Base-by-base conservation (phyloP, 306 rosid genomes). In the Cucumis sativus region DNA sequence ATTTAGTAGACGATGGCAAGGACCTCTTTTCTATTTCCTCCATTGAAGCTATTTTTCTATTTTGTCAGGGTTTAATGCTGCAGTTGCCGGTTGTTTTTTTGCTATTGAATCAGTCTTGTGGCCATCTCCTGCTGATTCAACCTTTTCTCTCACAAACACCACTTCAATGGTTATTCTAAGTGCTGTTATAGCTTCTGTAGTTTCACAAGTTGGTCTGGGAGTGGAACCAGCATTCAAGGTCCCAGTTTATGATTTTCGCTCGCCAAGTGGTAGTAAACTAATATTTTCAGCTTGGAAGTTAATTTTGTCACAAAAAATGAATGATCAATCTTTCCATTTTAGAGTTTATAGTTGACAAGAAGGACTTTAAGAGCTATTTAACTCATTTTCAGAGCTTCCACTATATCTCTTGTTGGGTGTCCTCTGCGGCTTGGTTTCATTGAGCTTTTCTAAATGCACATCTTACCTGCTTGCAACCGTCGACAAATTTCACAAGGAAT, bases 91-190 rank as follows among this genome's bases (percentile, higher is more conserved):
- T 73, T 95, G 97, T 85, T 95, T 90, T 79, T 92, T 95, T 4
- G 92, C 98, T 5, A 88, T 92, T 13, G 97, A 92, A 83, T 89
- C 91, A 10, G 95, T 94, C 65, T 83, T 92, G 79, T 94, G 98
- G 98, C 96, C 98, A 25, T 89, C 97, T 54, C 82, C 91, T 69
- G 41, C 85, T 3, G 84, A 92, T 80, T 87, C 89, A 28, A 88
- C 95, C 13, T 63, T 84, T 59, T 86, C 91, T 5, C 95, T 92
- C 64, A 83, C 91, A 79, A 90, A 92, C 84, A 86, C 91, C 68
- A 95, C 97, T 83, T 95, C 98, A 62, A 90, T 87, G 88, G 98
- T 95, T 55, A 95, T 95, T 81, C 92, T 92, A 23, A 92, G 97
- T 85, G 93, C 97, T 69, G 97, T 95, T 55, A 84, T 88, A 60